Evolutionary conservation across 495 filamentous ascomycete genomes (phyloP).

Genomic region (Letharia lupina): DNA sequence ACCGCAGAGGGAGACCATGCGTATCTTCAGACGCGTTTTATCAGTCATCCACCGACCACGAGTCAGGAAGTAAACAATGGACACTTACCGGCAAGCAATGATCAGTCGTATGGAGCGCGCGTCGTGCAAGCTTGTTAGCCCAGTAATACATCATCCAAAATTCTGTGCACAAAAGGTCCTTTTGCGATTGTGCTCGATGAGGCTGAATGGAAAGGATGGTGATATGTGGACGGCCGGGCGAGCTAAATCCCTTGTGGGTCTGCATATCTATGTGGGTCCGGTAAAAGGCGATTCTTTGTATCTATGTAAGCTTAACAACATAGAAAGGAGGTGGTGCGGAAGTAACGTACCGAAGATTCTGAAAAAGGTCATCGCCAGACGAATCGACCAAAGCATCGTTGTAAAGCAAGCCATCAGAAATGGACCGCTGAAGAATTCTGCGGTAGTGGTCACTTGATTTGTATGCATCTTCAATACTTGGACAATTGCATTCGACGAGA

Average conservation of each 20-base stretch:
- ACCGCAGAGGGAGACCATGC: background rate
- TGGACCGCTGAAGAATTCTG: background rate
- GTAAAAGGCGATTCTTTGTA: background rate
- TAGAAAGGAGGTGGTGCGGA: background rate
- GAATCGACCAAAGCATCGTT: background rate
- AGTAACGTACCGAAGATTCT: background rate
- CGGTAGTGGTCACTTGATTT: background rate
- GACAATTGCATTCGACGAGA: background rate
- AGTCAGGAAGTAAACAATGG: background rate
- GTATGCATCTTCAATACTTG: background rate
- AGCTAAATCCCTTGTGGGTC: background rate
- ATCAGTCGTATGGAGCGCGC: background rate
- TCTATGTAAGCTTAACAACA: background rate
- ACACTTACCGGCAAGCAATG: background rate
- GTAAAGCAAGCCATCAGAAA: background rate
- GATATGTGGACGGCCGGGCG: background rate
- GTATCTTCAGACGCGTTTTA: background rate
- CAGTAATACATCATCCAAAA: background rate
- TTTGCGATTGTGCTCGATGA: background rate
- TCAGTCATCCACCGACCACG: background rate
- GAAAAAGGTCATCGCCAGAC: background rate
- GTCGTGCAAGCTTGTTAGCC: background rate
- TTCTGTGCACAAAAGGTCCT: background rate
- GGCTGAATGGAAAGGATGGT: background rate
- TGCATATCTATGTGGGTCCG: background rate